Evolutionary conservation across 2,329 filamentous ascomycete species (phyloP), one percentile per base, ranked within the genome.

Genomic region (Proliferodiscus dingleyae): DNA sequence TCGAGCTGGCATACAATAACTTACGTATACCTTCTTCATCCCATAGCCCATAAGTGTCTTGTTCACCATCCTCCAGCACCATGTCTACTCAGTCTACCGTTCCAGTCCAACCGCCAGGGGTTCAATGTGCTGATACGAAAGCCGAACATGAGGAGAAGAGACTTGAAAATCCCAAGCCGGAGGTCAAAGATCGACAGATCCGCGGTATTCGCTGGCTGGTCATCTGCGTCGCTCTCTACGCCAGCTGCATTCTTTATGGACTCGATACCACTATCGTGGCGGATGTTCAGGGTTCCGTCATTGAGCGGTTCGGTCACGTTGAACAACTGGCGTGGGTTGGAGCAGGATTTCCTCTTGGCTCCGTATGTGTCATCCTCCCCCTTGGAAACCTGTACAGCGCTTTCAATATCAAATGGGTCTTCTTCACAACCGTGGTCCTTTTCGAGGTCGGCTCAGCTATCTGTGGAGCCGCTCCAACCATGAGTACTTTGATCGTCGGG

Each of bases 401-500:
- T 21, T 61, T 60, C 36, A 51, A 58, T 18, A 52, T 54, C 22
- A 62, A 62, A 38, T 53, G 43, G n/a, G 48, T 58, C 15, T 52
- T 52, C 33, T 47, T 59, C 8, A 40, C 26, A 8, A 43, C 45
- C 41, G 46, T 61, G 15, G 22, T 55, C 8, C 15, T 49, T 5
- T 57, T 57, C 30, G 53, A 54, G 41, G 43, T 58, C 22, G 61
- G 60, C 11, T 57, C 52, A n/a, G 51, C 58, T 3, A 36, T 64
- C 19, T 64, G 61, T 42, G 61, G 56, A 8, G 47, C 55, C 4
- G 59, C 61, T 10, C 58, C 58, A 3, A 60, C 36, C 15, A 60
- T 60, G 62, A 57, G 66, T 43, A 67, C 68, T 13, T 52, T 77
- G 9, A 75, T 77, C 47, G 55, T 70, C n/a, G 71, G 71, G 1